Conservation (phyloP, 2,329 filamentous ascomycete genomes). For the Dryadomyces quercus-mongolicae region DNA sequence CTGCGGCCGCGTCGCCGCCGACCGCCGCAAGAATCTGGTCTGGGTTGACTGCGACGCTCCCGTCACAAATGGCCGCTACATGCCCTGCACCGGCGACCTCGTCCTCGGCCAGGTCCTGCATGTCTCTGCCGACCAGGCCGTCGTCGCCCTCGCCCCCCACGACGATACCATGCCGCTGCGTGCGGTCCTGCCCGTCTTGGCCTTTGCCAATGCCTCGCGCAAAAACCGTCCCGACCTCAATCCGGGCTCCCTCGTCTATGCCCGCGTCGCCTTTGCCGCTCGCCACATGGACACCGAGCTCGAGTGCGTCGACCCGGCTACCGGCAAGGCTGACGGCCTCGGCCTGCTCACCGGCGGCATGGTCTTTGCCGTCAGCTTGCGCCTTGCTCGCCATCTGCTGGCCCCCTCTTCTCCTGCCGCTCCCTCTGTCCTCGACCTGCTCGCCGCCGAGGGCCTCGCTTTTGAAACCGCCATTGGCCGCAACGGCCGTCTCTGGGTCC, state of each 20-base stretch:
- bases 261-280: slow-evolving; percentile 65
- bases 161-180: slow-evolving; percentile 35
- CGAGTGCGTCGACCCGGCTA: slow-evolving; percentile 75
- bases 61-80: slow-evolving; percentile 55
- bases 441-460: slow-evolving; percentile 62
- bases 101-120: slow-evolving; percentile 79
- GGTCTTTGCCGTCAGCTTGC: slow-evolving; percentile 68
- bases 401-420: slow-evolving; percentile 44
- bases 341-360: slow-evolving; percentile 74
- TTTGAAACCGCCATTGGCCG: slow-evolving; percentile 92
- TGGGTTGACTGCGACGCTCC: slow-evolving; percentile 55
- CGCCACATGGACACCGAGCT: slow-evolving; percentile 82
- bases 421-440: slow-evolving; percentile 64
- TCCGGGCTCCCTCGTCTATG: slow-evolving; percentile 73
- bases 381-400: slow-evolving; percentile 71
- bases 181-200: slow-evolving; percentile 69
- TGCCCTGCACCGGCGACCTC: slow-evolving; percentile 68
- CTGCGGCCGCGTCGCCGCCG: slow-evolving; percentile 53
- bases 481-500: slow-evolving; percentile 88
- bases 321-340: slow-evolving; percentile 78
- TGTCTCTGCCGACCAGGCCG: slow-evolving; percentile 64
- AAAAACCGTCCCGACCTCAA: slow-evolving; percentile 77
- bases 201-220: slow-evolving; percentile 87
- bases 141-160: slow-evolving; percentile 61
- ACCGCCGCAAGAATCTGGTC: slow-evolving; percentile 62